Percentiles rank a stretch among this genome's conserved stretches.
Evolutionary conservation across 306 rosid species (phyloP).

Genomic region (Vigna reflexopilosa): DNA sequence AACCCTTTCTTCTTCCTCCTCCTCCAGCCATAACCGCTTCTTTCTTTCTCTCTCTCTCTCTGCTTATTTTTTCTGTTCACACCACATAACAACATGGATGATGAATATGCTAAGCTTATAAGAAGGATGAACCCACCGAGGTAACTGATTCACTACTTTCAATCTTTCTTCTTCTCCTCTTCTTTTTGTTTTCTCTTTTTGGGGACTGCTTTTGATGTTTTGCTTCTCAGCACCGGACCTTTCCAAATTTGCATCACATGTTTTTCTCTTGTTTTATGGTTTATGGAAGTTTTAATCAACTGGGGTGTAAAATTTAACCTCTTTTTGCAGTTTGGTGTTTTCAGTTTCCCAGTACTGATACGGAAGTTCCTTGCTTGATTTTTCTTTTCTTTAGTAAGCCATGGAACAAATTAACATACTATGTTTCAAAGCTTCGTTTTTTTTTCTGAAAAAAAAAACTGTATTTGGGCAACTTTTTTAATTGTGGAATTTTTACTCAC

Average conservation of each 20-base stretch:
- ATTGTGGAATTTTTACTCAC: neutral
- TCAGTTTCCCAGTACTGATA: neutral
- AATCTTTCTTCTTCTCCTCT: neutral
- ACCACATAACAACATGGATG: conserved; percentile 44
- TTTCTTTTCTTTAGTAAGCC: conserved; percentile 22
- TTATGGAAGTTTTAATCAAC: neutral
- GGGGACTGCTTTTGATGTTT: neutral
- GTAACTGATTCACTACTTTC: neutral
- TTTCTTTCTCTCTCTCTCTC: too few species aligned
- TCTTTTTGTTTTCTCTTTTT: neutral
- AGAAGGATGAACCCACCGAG: conserved; percentile 59
- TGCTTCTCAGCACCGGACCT: neutral
- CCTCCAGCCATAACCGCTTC: neutral
- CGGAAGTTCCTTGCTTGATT: conserved; percentile 30
- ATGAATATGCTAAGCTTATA: conserved; percentile 59
- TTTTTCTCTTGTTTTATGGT: neutral
- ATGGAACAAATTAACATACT: neutral
- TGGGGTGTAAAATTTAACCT: neutral
- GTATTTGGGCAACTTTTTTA: neutral
- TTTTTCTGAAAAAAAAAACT: neutral
- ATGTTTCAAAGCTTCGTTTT: neutral
- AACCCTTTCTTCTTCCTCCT: neutral
- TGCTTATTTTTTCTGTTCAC: conserved; percentile 14
- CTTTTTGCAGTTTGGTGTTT: conserved; percentile 12
- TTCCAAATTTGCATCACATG: conserved; percentile 13